Percentiles rank a stretch among this genome's conserved stretches.
Evolutionary conservation across 2,329 filamentous ascomycete genomes (phyloP).

Genomic region (Colletotrichum musae): DNA sequence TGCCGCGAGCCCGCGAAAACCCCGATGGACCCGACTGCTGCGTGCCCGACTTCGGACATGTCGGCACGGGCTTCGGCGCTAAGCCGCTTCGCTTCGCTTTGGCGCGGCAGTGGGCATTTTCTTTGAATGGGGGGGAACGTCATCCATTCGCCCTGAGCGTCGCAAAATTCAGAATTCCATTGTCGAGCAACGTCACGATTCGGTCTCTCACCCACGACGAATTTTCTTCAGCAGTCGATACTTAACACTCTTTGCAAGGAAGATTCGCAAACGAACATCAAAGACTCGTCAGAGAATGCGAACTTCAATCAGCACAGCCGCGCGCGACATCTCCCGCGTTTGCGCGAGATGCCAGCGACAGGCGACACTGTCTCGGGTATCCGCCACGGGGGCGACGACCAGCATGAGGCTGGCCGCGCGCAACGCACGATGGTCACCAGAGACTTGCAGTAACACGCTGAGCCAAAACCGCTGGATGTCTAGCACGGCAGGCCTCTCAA

Average conservation of each 20-base stretch:
- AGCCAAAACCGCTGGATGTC: constrained; percentile 38
- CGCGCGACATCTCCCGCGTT: constrained; percentile 49
- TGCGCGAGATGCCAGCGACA: constrained; percentile 53
- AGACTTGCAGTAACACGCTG: neutral
- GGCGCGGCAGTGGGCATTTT: constrained; percentile 35
- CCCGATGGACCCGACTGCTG: neutral
- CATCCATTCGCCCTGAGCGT: constrained; percentile 21
- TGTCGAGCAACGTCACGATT: constrained; percentile 9
- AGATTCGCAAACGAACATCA: neutral
- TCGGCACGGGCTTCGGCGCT: constrained; percentile 37
- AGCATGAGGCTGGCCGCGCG: constrained; percentile 20
- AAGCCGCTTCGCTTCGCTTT: constrained; percentile 34
- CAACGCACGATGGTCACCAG: constrained; percentile 4
- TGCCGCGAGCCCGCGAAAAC: constrained; percentile 23
- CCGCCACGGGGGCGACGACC: constrained; percentile 38
- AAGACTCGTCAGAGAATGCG: constrained; percentile 44
- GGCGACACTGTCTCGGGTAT: constrained; percentile 42
- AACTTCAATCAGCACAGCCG: constrained; percentile 44
- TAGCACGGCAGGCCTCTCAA: neutral
- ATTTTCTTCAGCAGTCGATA: neutral
- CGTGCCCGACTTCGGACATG: constrained; percentile 26
- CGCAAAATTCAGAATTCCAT: constrained; percentile 20
- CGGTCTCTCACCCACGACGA: neutral
- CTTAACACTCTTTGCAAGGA: too few species aligned
- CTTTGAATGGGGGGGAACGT: constrained; percentile 31